Evolutionary conservation across 441 rosid genomes (phyloP).

Genomic region (Pelargonium cotyledonis): DNA sequence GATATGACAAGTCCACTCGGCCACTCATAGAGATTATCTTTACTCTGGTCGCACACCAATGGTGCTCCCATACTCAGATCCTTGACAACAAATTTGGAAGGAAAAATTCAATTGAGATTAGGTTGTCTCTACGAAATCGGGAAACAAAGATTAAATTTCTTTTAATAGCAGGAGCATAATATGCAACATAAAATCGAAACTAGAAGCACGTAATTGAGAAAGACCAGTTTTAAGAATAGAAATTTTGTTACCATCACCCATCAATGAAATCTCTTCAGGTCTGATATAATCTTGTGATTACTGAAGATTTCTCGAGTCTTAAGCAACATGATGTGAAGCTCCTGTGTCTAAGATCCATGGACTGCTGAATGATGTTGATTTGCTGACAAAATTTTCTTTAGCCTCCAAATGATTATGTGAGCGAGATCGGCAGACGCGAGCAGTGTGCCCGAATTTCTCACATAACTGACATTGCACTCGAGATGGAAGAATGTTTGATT

Average conservation of each 20-base stretch:
- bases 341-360: neutral
- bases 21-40: neutral
- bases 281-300: neutral
- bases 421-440: neutral
- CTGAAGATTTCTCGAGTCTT: neutral
- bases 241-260: neutral
- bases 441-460: too few relatives aligned
- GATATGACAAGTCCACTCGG: neutral
- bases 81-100: neutral
- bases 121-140: neutral
- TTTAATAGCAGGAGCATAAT: neutral
- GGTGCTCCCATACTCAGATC: neutral
- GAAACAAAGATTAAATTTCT: neutral
- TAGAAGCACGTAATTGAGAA: neutral
- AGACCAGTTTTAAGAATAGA: neutral
- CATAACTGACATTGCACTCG: too few relatives aligned
- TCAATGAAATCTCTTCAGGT: neutral
- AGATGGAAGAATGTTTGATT: too few relatives aligned
- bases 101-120: neutral
- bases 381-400: neutral
- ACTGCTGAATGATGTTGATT: neutral
- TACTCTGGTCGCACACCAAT: neutral
- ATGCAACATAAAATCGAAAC: neutral
- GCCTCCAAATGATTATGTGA: neutral
- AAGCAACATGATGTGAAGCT: neutral